phyloP scores from a whole-genome alignment of 768 basidiomycete genomes.

The Mrakia gelida region DNA sequence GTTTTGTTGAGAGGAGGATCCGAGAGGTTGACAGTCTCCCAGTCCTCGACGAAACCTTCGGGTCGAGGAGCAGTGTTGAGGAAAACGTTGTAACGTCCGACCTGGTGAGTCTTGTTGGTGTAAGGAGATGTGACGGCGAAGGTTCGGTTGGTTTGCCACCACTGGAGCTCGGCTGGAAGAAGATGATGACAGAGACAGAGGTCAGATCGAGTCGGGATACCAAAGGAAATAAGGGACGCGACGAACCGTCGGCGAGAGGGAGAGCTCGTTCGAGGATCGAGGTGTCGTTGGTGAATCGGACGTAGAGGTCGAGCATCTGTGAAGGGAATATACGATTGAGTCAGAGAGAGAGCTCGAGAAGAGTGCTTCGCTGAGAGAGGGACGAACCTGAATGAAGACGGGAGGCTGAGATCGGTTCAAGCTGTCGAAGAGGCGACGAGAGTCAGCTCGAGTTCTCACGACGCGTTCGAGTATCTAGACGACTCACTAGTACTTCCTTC shows the following conservation, averaged over 20 bases:
- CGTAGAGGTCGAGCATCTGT: conserved; percentile 81
- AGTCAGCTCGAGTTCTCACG: background rate
- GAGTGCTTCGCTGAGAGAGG: too few relatives aligned
- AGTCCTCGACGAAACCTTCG: conserved; percentile 66
- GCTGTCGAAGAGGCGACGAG: conserved; percentile 16
- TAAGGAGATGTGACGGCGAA: conserved; percentile 64
- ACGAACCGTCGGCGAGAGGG: conserved; percentile 67
- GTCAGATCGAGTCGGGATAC: too few relatives aligned
- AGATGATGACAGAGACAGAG: too few relatives aligned
- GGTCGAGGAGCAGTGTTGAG: conserved; percentile 82
- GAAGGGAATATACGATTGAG: too few relatives aligned
- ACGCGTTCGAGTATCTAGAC: background rate
- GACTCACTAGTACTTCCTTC: conserved; percentile 48
- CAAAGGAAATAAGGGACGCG: background rate
- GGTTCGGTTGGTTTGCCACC: conserved; percentile 76
- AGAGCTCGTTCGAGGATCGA: conserved; percentile 72
- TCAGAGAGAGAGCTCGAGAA: too few relatives aligned
- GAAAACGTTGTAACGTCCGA: conserved; percentile 67
- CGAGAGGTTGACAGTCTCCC: conserved; percentile 63
- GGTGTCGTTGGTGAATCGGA: conserved; percentile 64
- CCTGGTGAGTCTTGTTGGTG: conserved; percentile 57
- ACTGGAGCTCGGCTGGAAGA: conserved; percentile 59
- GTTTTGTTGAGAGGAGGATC: conserved; percentile 57
- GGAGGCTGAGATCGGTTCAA: conserved; percentile 90
- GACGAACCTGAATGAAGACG: conserved; percentile 61